Evolutionary conservation across 306 rosid genomes (phyloP).

Genomic region (Cucurbita moschata): DNA sequence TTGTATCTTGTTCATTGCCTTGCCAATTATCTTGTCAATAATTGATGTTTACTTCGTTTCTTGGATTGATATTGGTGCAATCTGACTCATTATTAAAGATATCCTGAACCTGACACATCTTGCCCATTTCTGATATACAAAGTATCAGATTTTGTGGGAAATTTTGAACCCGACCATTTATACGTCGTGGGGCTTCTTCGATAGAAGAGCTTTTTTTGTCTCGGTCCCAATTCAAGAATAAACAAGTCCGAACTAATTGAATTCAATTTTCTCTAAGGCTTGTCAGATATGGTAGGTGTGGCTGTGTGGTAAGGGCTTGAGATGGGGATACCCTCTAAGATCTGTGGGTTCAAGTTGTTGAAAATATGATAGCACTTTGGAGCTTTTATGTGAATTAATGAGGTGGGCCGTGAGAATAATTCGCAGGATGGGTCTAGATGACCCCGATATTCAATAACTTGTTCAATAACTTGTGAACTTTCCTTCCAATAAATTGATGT

Average conservation of each 20-base stretch:
- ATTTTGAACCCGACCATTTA: too few species aligned
- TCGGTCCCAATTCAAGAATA: not conserved
- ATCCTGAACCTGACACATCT: too few species aligned
- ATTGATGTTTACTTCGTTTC: not conserved
- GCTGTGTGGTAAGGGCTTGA: not conserved
- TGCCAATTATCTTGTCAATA: not conserved
- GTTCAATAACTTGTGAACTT: not conserved
- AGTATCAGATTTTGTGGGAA: too few species aligned
- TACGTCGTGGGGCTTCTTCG: too few species aligned
- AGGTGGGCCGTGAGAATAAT: not conserved
- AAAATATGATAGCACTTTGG: not conserved
- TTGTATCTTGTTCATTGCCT: not conserved
- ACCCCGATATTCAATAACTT: not conserved
- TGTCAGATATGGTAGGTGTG: not conserved
- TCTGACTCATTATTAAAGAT: too few species aligned
- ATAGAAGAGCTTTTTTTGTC: not conserved
- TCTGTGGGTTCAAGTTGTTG: not conserved
- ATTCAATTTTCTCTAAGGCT: not conserved
- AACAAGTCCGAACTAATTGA: not conserved
- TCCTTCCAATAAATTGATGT: not conserved
- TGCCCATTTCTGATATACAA: too few species aligned
- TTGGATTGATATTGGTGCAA: too few species aligned
- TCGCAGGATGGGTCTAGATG: not conserved
- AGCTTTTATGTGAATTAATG: not conserved
- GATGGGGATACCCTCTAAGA: not conserved